Evolutionary conservation across 1,284 basidiomycete species (phyloP).

Genomic region (Meripilus lineatus): DNA sequence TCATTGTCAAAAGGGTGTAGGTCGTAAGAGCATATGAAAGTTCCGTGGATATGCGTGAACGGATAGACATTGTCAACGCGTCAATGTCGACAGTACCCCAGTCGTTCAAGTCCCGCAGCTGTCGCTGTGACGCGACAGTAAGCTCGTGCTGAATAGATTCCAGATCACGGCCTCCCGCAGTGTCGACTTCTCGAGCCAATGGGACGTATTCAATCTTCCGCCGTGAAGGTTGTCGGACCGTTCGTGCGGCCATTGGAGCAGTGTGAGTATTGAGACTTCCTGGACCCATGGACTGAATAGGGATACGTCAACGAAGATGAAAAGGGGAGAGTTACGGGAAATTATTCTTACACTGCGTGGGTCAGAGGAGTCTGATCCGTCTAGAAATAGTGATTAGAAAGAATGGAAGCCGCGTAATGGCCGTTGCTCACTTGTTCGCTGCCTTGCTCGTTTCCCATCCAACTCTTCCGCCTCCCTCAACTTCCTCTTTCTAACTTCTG

Average conservation of each 20-base stretch:
- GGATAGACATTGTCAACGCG: constrained; percentile 83
- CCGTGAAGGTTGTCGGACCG: constrained; percentile 35
- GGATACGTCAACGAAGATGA: constrained; percentile 1
- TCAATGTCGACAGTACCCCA: constrained; percentile 89
- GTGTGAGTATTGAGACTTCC: constrained; percentile 8
- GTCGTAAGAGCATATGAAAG: constrained; percentile 89
- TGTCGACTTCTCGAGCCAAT: constrained; percentile 71
- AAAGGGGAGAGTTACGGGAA: constrained; percentile 1
- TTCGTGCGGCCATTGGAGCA: constrained; percentile 11
- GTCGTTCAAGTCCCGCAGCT: constrained; percentile 68
- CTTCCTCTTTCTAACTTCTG: constrained; percentile 63
- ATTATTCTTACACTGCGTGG: constrained; percentile 22
- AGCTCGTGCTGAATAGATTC: constrained; percentile 66
- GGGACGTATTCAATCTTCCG: constrained; percentile 92
- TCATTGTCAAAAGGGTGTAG: constrained; percentile 79
- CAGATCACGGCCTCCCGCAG: constrained; percentile 82
- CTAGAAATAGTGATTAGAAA: constrained; percentile 12
- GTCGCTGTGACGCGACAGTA: constrained; percentile 43
- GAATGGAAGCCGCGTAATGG: neutral
- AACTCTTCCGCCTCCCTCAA: constrained; percentile 54
- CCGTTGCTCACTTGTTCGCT: constrained; percentile 56
- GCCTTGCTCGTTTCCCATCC: constrained; percentile 61
- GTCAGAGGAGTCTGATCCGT: constrained; percentile 22
- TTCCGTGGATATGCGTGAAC: constrained; percentile 81
- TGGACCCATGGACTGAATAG: constrained; percentile 18